A percentile compares a stretch with the other conserved stretches of the same genome.
phyloP scores from a whole-genome alignment of 768 basidiomycete genomes.

The Ramaria sp. region DNA sequence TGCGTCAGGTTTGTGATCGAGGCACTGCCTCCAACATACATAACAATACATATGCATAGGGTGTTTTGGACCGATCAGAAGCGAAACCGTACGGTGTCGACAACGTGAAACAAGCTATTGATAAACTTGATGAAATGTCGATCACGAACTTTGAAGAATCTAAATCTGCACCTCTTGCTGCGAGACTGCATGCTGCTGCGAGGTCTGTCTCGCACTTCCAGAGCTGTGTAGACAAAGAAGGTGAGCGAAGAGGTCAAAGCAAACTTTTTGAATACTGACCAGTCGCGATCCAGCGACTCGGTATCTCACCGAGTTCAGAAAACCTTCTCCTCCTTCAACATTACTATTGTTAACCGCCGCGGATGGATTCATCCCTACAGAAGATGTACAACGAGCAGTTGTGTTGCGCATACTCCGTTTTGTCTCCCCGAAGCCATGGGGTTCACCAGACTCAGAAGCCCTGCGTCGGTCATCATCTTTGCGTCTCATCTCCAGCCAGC shows the following conservation, averaged over 20 bases:
- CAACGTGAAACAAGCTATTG: neutral
- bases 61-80: neutral
- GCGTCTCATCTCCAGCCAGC: slow-evolving; percentile 20
- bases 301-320: neutral
- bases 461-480: slow-evolving; percentile 42
- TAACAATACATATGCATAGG: neutral
- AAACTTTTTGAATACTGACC: neutral
- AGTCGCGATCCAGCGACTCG: slow-evolving; percentile 24
- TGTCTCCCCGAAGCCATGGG: slow-evolving; percentile 69
- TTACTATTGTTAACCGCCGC: slow-evolving; percentile 14
- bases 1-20: neutral
- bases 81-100: neutral
- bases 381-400: slow-evolving; percentile 12
- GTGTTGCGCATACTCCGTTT: slow-evolving; percentile 46
- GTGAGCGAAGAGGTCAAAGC: slow-evolving; percentile 17
- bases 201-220: neutral
- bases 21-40: neutral
- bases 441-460: slow-evolving; percentile 50
- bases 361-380: slow-evolving; percentile 9
- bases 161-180: neutral
- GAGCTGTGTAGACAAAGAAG: slow-evolving; percentile 20
- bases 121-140: neutral
- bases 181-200: neutral
- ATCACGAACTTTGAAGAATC: neutral
- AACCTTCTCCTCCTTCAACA: slow-evolving; percentile 30